A percentile compares a stretch with the other conserved stretches of the same genome.
Conservation (phyloP, 352 stramenopile species). For the Pythium insidiosum region DNA sequence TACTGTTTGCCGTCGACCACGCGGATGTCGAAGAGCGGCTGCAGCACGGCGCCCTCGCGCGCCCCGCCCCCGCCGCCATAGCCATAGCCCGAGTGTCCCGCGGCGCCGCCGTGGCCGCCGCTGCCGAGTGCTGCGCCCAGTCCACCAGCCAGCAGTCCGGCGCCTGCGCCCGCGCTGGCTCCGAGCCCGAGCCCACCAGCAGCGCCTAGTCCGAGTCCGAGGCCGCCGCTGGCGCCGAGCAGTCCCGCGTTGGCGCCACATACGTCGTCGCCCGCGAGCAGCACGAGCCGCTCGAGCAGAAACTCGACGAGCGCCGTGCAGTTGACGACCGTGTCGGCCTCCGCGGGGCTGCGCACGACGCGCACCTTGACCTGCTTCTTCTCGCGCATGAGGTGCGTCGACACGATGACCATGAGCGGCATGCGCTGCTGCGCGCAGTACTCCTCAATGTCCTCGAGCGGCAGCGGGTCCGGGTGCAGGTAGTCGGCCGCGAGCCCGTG, state of each 20-base stretch:
- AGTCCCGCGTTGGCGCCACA: neutral
- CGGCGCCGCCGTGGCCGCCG: neutral
- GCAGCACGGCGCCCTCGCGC: conserved; percentile 11
- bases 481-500: conserved; percentile 72
- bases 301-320: conserved; percentile 55
- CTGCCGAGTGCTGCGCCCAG: conserved; percentile 6
- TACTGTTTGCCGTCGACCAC: conserved; percentile 66
- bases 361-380: conserved; percentile 84
- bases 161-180: neutral
- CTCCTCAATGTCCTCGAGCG: conserved; percentile 77
- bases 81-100: neutral
- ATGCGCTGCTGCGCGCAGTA: conserved; percentile 72
- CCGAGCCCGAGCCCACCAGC: neutral
- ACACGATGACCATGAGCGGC: conserved; percentile 82
- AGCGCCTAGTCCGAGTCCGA: neutral
- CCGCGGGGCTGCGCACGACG: conserved; percentile 52
- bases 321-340: conserved; percentile 62
- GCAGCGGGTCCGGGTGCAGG: conserved; percentile 69
- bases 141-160: conserved; percentile 1
- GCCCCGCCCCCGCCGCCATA: no score
- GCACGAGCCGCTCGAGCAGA: conserved; percentile 38
- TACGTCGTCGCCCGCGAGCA: conserved; percentile 3
- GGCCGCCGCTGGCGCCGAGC: neutral
- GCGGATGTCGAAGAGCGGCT: conserved; percentile 71
- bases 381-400: conserved; percentile 75